A percentile compares a stretch with the other conserved stretches of the same genome.
Conservation (phyloP, 345 rosid species). For the Crucihimalaya himalaica region DNA sequence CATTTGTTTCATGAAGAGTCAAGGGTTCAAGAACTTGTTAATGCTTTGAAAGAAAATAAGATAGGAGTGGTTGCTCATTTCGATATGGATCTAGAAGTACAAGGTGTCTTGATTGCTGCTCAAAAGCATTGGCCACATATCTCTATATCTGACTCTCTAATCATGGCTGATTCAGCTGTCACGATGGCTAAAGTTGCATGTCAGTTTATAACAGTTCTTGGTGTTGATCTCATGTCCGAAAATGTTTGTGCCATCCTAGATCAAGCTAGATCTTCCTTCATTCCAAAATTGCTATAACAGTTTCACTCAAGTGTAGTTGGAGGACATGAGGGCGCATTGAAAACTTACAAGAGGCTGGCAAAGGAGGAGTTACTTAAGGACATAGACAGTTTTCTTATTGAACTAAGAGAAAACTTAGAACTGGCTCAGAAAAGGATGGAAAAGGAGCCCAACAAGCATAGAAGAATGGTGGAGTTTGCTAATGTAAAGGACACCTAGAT, state of each 20-base stretch:
- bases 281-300: too few relatives aligned
- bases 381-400: too few relatives aligned
- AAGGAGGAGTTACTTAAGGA: too few relatives aligned
- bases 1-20: slow-evolving; percentile 73
- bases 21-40: slow-evolving; percentile 69
- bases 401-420: too few relatives aligned
- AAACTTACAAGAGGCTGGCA: too few relatives aligned
- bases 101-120: slow-evolving; percentile 93
- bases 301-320: too few relatives aligned
- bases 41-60: slow-evolving; percentile 74
- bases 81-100: slow-evolving; percentile 99
- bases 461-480: slow-evolving; percentile 71
- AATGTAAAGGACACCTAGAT: slow-evolving; percentile 65
- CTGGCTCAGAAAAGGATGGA: too few relatives aligned
- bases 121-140: slow-evolving; percentile 93
- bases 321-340: too few relatives aligned
- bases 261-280: too few relatives aligned
- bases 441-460: too few relatives aligned
- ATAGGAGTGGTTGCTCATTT: slow-evolving; percentile 93
- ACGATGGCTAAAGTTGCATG: slow-evolving; percentile 94
- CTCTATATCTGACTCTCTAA: slow-evolving; percentile 86
- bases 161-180: slow-evolving; percentile 97
- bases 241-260: slow-evolving; percentile 95
- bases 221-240: slow-evolving; percentile 99
- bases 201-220: slow-evolving; percentile 79